Percentiles rank a stretch among this genome's conserved stretches.
These are phyloP conservation scores for Vinca major DNA, from an alignment of 305 asterid genomes.

Conservation along the genomic window DNA sequence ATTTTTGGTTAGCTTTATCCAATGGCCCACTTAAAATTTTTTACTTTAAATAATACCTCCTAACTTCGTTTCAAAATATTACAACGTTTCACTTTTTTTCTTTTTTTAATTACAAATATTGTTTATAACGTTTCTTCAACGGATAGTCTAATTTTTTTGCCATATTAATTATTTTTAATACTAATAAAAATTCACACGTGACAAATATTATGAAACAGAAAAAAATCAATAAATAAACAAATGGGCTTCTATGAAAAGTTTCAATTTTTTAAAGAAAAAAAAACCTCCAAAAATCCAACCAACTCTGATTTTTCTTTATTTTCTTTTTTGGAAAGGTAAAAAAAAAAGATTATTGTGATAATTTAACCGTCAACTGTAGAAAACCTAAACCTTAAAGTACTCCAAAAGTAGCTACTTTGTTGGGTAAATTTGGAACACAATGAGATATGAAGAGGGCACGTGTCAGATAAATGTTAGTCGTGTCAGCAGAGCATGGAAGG, in stretches of 20 bases:
- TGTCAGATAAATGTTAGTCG: conserved; percentile 21
- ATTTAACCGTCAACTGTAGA: conserved; percentile 14
- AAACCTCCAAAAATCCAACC: conserved; percentile 27
- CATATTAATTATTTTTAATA: not conserved
- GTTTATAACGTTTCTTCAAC: no score
- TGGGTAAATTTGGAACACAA: conserved; percentile 15
- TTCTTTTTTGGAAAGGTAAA: not conserved
- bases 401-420: not conserved
- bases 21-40: conserved; percentile 33
- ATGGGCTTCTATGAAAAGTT: conserved; percentile 15
- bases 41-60: no score
- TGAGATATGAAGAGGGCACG: conserved; percentile 24
- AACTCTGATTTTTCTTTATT: not conserved
- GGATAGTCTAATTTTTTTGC: no score
- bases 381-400: not conserved
- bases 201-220: not conserved
- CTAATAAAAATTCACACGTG: no score
- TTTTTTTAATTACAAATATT: no score
- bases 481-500: conserved; percentile 15
- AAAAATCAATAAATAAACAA: conserved; percentile 13
- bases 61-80: no score
- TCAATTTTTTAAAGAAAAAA: conserved; percentile 16
- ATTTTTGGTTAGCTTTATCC: conserved; percentile 9
- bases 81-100: no score
- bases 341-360: not conserved